These are phyloP conservation scores for Striga hermonthica DNA, from an alignment of 305 asterid species.

Conservation along the genomic window DNA sequence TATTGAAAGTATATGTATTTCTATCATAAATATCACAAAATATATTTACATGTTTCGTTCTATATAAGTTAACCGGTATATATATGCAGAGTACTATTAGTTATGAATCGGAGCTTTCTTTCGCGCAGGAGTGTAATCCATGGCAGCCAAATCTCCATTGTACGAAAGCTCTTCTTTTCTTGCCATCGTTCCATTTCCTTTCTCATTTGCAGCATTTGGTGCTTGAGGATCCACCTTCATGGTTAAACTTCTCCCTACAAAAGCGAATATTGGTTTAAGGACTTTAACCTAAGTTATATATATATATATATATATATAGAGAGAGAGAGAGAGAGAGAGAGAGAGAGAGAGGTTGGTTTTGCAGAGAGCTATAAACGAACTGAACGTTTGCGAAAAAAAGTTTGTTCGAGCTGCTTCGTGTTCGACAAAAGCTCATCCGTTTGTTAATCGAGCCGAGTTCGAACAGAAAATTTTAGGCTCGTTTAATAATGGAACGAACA, in stretches of 20 bases:
- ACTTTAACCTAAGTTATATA: no score
- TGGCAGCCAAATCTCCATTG: slow-evolving; percentile 30
- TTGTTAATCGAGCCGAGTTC: no score
- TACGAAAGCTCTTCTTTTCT: slow-evolving; percentile 19
- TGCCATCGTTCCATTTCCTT: slow-evolving; percentile 16
- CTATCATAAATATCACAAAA: background rate
- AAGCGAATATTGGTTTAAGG: no score
- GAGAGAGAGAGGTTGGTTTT: background rate
- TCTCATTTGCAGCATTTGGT: slow-evolving; percentile 18
- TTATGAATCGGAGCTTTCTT: slow-evolving; percentile 49
- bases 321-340: background rate
- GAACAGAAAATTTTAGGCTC: no score
- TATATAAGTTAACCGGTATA: background rate
- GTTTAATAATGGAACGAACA: no score
- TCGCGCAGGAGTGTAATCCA: slow-evolving; percentile 46
- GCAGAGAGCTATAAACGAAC: no score
- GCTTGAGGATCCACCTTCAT: slow-evolving; percentile 15
- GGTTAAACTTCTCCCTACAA: slow-evolving; percentile 30
- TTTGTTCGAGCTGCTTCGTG: no score
- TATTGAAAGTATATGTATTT: no score
- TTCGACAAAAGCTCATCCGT: no score
- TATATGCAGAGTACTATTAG: slow-evolving; percentile 20
- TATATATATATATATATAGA: no score
- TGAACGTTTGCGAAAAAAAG: no score
- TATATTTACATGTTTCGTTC: background rate